Evolutionary conservation across 345 rosid genomes (phyloP), one percentile per base, ranked within the genome.

Genomic region (Garcia nutans): DNA sequence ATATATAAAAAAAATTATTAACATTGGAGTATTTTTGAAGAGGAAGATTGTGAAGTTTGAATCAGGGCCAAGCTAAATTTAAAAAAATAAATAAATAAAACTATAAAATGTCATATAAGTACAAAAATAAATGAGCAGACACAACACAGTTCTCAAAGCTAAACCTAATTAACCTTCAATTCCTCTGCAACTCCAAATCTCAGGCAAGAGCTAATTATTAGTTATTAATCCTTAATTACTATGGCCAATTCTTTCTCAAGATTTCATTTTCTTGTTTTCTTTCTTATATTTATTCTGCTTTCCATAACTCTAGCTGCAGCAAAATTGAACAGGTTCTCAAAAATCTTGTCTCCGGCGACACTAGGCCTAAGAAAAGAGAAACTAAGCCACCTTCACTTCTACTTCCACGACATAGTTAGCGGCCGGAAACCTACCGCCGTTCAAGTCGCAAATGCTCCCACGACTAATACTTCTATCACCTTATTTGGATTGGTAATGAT

Each of bases 371-470:
- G 41, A 63, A 22, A 66, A 31, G 66, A 78, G 76, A 77, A 81
- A 68, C 71, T 81, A 23, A 77, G 67, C 60, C 78, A 65, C 78
- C 76, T 81, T 67, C 80, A 24, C 57, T n/a, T 77, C 71, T 74
- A 68, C 58, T 78, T 73, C 75, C 77, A 73, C 67, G 67, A 76
- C 77, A 44, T 16, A 17, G 45, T 67, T 8, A 60, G 74, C 67
- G 76, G 78, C 9, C 68, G 23, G 15, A 69, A 73, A 13, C 61
- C 79, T 5, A 68, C 74, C n/a, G 75, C 69, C 1, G 77, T 57
- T 5, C 54, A 11, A 1, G 66, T 82, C 0, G 80, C 72, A 54
- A 15, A 23, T 0, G 72, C 80, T 3, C 28, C 42, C 8, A 23
- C 6, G n/a, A 63, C 80, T 8, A 73, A 64, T 59, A 64, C 28